Percentiles rank a stretch among this genome's conserved stretches.
Conservation (phyloP, 345 rosid genomes). For the Mangifera indica region DNA sequence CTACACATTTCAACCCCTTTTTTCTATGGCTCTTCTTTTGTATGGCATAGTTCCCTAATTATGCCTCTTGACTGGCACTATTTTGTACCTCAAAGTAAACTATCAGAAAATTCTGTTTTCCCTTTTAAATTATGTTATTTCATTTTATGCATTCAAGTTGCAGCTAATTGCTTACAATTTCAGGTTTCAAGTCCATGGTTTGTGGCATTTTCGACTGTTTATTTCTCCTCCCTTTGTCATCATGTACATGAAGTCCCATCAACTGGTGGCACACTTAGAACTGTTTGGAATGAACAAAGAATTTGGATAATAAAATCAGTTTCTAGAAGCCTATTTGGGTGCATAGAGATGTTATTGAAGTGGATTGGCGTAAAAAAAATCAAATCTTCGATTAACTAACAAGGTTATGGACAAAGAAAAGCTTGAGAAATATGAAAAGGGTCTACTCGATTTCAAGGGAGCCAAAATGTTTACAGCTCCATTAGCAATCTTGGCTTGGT, state of each 20-base stretch:
- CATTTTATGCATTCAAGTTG: too few species aligned
- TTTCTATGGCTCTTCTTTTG: conserved; percentile 23
- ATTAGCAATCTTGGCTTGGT: not conserved
- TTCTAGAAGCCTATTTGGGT: conserved; percentile 8
- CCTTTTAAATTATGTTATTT: too few species aligned
- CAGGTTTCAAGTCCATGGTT: conserved; percentile 14
- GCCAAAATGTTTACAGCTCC: conserved; percentile 10
- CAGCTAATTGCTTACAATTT: too few species aligned
- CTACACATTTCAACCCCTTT: conserved; percentile 20
- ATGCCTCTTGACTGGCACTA: conserved; percentile 20
- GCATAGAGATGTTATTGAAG: conserved; percentile 8
- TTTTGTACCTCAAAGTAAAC: conserved; percentile 27
- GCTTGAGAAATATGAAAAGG: conserved; percentile 5
- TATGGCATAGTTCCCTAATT: conserved; percentile 28
- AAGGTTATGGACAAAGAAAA: conserved; percentile 10
- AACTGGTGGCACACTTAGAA: not conserved
- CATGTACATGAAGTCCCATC: conserved; percentile 2
- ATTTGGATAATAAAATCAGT: conserved; percentile 12
- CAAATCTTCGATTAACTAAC: conserved; percentile 2
- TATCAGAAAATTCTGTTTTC: not conserved
- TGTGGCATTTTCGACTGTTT: not conserved
- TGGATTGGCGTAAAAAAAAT: not conserved
- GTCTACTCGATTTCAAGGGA: conserved; percentile 5
- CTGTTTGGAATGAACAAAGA: conserved; percentile 17
- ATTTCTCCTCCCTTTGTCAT: not conserved